Evolutionary conservation across 441 rosid genomes (phyloP).

Genomic region (Arabidopsis hybrid): DNA sequence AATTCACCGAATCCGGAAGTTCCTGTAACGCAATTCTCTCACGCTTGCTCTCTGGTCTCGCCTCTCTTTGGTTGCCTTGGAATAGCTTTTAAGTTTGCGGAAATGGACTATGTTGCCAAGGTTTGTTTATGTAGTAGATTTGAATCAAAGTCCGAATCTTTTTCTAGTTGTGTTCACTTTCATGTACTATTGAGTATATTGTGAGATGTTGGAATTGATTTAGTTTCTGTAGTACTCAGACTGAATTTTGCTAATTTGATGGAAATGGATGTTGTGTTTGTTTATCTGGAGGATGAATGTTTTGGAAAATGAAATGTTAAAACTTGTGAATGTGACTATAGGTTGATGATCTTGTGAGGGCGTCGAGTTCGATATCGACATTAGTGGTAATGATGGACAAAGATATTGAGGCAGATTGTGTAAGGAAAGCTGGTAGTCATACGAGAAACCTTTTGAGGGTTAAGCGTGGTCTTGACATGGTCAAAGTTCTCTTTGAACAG

Average conservation of each 20-base stretch:
- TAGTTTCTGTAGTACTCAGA: conserved; percentile 7
- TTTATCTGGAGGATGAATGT: not conserved
- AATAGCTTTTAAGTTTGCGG: conserved; percentile 94
- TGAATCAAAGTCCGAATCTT: too few species aligned
- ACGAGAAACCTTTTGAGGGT: conserved; percentile 88
- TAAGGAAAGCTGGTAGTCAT: conserved; percentile 87
- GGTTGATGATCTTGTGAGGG: conserved; percentile 81
- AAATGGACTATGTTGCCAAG: conserved; percentile 94
- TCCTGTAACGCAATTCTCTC: conserved; percentile 74
- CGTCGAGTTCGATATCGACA: conserved; percentile 70
- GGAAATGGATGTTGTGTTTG: conserved; percentile 18
- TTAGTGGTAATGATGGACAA: conserved; percentile 63
- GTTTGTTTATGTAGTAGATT: conserved; percentile 38
- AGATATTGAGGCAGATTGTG: conserved; percentile 60
- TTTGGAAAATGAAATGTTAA: not conserved
- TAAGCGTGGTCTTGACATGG: conserved; percentile 97
- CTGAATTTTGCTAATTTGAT: conserved; percentile 7
- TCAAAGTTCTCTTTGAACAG: conserved; percentile 80
- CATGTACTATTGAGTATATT: too few species aligned
- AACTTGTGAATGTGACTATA: conserved; percentile 37
- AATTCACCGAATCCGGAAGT: conserved; percentile 56
- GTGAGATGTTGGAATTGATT: conserved; percentile 13
- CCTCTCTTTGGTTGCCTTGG: conserved; percentile 94
- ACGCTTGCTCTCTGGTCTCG: conserved; percentile 84
- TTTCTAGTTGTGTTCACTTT: not conserved